phyloP scores from a whole-genome alignment of 257 asterid species.

The Rhazya stricta region DNA sequence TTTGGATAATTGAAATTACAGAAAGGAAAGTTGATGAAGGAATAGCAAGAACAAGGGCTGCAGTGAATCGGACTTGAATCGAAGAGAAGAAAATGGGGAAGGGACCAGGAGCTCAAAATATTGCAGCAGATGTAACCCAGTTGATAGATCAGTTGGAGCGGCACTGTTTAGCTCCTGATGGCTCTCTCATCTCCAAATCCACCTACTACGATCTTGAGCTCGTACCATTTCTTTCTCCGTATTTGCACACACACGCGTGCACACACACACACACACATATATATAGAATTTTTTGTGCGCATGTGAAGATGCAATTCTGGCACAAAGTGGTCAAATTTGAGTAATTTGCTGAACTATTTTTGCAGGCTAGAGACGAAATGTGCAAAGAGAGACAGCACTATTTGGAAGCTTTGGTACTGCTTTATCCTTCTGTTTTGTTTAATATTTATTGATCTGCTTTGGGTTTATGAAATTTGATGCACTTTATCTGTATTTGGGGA shows the following conservation, averaged over 20 bases:
- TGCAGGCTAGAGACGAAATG: conserved; percentile 98
- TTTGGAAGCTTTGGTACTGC: conserved; percentile 71
- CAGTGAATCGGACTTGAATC: neutral
- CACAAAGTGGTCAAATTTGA: neutral
- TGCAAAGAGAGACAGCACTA: conserved; percentile 91
- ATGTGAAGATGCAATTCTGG: neutral
- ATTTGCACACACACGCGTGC: neutral
- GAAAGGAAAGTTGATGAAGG: neutral
- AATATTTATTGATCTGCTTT: conserved; percentile 6
- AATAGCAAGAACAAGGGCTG: neutral
- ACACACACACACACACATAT: no score
- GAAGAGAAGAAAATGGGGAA: conserved; percentile 23
- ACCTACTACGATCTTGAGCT: conserved; percentile 74
- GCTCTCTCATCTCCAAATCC: conserved; percentile 91
- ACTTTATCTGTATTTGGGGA: neutral
- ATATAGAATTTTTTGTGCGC: neutral
- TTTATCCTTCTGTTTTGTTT: neutral
- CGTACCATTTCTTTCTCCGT: conserved; percentile 32
- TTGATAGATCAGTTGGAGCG: conserved; percentile 91
- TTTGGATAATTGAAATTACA: neutral
- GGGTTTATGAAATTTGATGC: conserved; percentile 3
- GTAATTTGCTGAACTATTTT: conserved; percentile 13
- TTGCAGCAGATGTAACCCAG: conserved; percentile 67
- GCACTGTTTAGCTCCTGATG: conserved; percentile 93
- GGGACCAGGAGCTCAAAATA: conserved; percentile 45